Percentiles rank a stretch among this genome's conserved stretches.
These are phyloP conservation scores for Nicotiana tabacum DNA, from an alignment of 257 asterid genomes.

Conservation along the genomic window DNA sequence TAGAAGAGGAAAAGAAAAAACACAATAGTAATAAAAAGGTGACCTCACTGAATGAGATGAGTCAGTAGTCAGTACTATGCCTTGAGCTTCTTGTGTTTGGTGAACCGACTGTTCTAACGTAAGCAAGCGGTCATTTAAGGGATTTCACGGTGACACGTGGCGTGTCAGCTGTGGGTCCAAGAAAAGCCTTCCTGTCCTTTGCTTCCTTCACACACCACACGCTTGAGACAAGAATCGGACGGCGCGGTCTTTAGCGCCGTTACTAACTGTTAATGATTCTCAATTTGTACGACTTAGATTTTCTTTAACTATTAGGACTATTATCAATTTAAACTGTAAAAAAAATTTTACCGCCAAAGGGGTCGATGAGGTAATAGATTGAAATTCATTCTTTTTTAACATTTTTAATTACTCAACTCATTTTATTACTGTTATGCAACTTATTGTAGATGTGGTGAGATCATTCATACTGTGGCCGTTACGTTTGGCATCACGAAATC, in stretches of 20 bases:
- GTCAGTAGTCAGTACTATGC: neutral
- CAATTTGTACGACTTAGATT: neutral
- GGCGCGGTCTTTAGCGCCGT: conserved; percentile 59
- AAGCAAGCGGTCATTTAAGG: conserved; percentile 19
- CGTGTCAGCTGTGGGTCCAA: conserved; percentile 16
- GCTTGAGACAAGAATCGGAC: conserved; percentile 44
- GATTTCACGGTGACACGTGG: conserved; percentile 23
- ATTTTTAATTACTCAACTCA: neutral
- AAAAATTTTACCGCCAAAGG: too few relatives aligned
- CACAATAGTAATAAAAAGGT: neutral
- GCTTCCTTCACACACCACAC: conserved; percentile 39
- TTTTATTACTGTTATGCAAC: neutral
- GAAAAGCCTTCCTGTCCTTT: conserved; percentile 25
- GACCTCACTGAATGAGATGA: neutral
- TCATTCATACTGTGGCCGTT: conserved; percentile 40
- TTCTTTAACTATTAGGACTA: neutral
- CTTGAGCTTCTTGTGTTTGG: conserved; percentile 7
- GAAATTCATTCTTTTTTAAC: too few relatives aligned
- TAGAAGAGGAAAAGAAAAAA: neutral
- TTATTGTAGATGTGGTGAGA: conserved; percentile 17
- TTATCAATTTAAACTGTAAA: neutral
- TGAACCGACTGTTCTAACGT: conserved; percentile 17
- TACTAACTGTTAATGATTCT: conserved; percentile 45
- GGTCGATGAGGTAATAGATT: too few relatives aligned
- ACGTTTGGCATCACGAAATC: conserved; percentile 28